These are phyloP conservation scores for Pseudonitzschia pungens DNA, from an alignment of 108 stramenopile genomes.

Conservation along the genomic window DNA sequence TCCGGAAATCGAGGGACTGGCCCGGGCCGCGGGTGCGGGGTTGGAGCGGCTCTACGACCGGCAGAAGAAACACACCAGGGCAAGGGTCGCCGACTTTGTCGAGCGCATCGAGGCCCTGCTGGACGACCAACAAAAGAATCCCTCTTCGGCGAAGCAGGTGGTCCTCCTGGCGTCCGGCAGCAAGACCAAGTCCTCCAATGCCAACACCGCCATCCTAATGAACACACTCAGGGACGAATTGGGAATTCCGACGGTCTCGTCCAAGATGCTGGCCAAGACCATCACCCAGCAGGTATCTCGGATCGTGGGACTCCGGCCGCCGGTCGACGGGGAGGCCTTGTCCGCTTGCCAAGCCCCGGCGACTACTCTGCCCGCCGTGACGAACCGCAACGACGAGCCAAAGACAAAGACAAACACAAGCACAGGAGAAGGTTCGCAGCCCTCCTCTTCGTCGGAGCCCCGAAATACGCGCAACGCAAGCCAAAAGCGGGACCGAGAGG, in stretches of 20 bases:
- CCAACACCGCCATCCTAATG: constrained; percentile 8
- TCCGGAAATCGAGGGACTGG: constrained; percentile 13
- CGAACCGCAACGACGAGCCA: no score
- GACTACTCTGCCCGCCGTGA: no score
- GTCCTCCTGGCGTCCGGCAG: constrained; percentile 10
- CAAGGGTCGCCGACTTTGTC: not conserved
- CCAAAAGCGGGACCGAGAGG: no score
- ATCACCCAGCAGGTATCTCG: constrained; percentile 14
- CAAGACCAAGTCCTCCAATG: constrained; percentile 5
- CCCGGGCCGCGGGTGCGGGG: constrained; percentile 15
- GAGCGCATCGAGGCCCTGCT: not conserved
- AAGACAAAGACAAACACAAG: no score
- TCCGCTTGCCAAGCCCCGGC: not conserved
- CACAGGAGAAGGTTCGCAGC: no score
- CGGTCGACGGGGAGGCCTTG: not conserved
- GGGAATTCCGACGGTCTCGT: constrained; percentile 4
- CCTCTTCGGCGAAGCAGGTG: not conserved
- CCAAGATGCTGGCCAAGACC: constrained; percentile 27
- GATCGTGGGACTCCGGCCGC: not conserved
- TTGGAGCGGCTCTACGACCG: constrained; percentile 16
- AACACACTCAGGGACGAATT: constrained; percentile 7
- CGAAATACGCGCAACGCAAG: no score
- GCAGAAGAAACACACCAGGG: constrained; percentile 6
- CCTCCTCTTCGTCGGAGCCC: no score
- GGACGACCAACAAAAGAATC: not conserved